Evolutionary conservation across 2,329 filamentous ascomycete genomes (phyloP).

Genomic region (Bretziella fagacearum): DNA sequence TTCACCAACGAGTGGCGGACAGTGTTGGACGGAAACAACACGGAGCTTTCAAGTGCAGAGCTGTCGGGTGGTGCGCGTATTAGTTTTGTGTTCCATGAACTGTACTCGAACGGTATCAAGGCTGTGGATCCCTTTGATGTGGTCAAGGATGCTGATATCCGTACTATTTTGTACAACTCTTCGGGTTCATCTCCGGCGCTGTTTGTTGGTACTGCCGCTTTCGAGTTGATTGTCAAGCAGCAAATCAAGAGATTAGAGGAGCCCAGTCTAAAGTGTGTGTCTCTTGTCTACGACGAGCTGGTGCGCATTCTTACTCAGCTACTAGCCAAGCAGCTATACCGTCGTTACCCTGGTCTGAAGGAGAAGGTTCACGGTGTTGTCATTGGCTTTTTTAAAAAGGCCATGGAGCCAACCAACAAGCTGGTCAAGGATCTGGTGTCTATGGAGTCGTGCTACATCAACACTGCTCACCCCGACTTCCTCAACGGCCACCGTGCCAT

Average conservation of each 20-base stretch:
- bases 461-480: slow-evolving; percentile 96
- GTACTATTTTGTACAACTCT: slow-evolving; percentile 95
- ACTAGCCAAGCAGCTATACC: slow-evolving; percentile 74
- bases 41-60: slow-evolving; percentile 84
- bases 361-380: slow-evolving; percentile 93
- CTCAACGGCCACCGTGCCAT: slow-evolving; percentile 94
- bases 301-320: slow-evolving; percentile 88
- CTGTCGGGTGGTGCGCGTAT: slow-evolving; percentile 94
- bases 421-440: slow-evolving; percentile 79
- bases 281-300: slow-evolving; percentile 90
- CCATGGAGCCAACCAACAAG: slow-evolving; percentile 97
- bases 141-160: slow-evolving; percentile 94
- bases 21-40: slow-evolving; percentile 90
- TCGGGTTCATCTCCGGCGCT: slow-evolving; percentile 94
- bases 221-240: slow-evolving; percentile 96
- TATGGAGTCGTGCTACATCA: slow-evolving; percentile 97
- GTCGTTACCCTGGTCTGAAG: slow-evolving; percentile 83
- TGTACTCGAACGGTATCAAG: slow-evolving; percentile 95
- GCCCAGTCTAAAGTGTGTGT: slow-evolving; percentile 92
- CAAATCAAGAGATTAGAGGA: slow-evolving; percentile 95
- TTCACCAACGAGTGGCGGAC: slow-evolving; percentile 97
- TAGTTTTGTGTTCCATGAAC: slow-evolving; percentile 96
- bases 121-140: slow-evolving; percentile 94
- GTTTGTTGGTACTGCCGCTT: slow-evolving; percentile 95
- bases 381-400: slow-evolving; percentile 91